These are phyloP conservation scores for Fusarium sp. DNA, from an alignment of 2,329 filamentous ascomycete genomes.

Conservation along the genomic window DNA sequence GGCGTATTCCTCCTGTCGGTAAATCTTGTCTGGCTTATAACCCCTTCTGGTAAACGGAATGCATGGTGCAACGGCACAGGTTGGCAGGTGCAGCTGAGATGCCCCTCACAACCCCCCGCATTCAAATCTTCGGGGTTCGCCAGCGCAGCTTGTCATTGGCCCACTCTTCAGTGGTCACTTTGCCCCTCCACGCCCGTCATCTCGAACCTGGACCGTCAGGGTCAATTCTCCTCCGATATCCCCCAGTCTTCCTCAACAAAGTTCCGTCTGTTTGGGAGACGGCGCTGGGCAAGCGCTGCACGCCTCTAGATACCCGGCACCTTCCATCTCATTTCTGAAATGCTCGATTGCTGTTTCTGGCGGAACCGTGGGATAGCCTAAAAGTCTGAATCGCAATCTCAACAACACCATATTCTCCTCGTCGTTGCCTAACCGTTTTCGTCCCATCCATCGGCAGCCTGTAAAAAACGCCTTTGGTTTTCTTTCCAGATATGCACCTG, in stretches of 20 bases:
- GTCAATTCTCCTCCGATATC: conserved; percentile 25
- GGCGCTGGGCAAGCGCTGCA: neutral
- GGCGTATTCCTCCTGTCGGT: neutral
- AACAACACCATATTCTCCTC: conserved; percentile 3
- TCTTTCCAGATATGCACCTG: neutral
- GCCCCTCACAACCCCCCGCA: conserved; percentile 46
- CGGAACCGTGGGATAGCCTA: neutral
- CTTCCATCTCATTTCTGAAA: neutral
- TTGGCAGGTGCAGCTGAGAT: conserved; percentile 27
- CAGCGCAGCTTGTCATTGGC: conserved; percentile 33
- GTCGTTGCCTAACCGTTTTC: neutral
- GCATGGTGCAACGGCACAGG: conserved; percentile 14
- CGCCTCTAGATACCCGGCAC: conserved; percentile 3
- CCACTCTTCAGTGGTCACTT: conserved; percentile 4
- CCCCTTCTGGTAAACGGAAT: conserved; percentile 1
- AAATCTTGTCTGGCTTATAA: conserved; percentile 1
- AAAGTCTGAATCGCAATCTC: conserved; percentile 17
- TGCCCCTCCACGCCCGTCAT: conserved; percentile 19
- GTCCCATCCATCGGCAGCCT: neutral
- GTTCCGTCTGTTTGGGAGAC: conserved; percentile 1
- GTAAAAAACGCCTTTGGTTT: neutral
- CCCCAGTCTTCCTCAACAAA: conserved; percentile 41
- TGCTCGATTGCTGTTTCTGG: conserved; percentile 3
- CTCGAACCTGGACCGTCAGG: conserved; percentile 27
- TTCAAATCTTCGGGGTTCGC: conserved; percentile 42